Evolutionary conservation across 2,329 filamentous ascomycete genomes (phyloP), one percentile per base, ranked within the genome.

Genomic region (Aspergillus eucalypticola): DNA sequence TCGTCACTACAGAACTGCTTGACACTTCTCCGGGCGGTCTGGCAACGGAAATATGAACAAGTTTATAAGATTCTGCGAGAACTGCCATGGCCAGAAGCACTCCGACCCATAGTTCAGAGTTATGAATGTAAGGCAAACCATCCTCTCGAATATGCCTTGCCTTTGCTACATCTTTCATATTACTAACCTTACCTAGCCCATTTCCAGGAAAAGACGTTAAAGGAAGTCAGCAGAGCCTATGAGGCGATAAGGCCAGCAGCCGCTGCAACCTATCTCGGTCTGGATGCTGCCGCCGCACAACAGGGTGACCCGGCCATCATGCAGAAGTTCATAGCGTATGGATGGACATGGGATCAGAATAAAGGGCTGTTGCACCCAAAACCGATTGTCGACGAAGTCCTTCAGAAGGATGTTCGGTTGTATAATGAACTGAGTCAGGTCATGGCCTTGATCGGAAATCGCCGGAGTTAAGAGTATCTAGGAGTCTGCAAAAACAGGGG

Each of bases 261-360:
- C 15, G 75, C 73, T 8, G 76, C 75, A 51, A 65, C 41, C 29
- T 76, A 77, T 58, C 68, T 79, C 15, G 76, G 76, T 3, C 68
- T 78, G 32, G 71, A 76, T 27, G 23, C 66, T 8, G 51, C 59
- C 11, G 59, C 67, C 8, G 67, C 73, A 13, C 66, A 73, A 41
- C 56, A 69, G 53, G 67, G 67, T 17, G 68, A 72, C 27, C 59
- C 70, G 3, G 63, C 66, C 17, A 61, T 75, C 3, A 72, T 78
- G 58, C 61, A 68, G 19, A 72, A 66, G 46, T 70, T 78, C 49
- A 74, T 70, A 2, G 64, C 69, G 48, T 74, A 64, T 64, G 76
- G 74, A 13, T 79, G 76, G 76, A 70, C 64, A 41, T 78, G 75
- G 73, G 71, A 78, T 59, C 58, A 66, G 35, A 65, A 72, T n/a